phyloP scores from a whole-genome alignment of 495 filamentous ascomycete species.

The Neurospora africana region DNA sequence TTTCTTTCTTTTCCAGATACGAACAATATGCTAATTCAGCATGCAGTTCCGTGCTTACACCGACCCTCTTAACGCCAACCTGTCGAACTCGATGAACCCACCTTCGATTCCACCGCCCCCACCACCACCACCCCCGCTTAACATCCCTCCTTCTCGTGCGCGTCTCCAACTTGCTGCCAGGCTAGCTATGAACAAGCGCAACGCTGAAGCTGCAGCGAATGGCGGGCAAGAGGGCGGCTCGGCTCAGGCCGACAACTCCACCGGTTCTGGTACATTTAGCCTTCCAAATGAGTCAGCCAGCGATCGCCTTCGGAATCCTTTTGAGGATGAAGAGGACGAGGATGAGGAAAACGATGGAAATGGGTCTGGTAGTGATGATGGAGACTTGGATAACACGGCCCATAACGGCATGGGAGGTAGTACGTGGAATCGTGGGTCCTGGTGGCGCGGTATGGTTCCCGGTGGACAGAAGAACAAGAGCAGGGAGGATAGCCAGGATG shows the following conservation, averaged over 20 bases:
- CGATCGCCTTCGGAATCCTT: slow-evolving; percentile 32
- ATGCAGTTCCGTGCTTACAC: slow-evolving; percentile 41
- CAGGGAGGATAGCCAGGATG: slow-evolving; percentile 3
- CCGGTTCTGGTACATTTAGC: slow-evolving; percentile 12
- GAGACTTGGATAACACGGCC: slow-evolving; percentile 22
- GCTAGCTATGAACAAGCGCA: slow-evolving; percentile 68
- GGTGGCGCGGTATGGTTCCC: slow-evolving; percentile 36
- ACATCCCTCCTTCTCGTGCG: slow-evolving; percentile 76
- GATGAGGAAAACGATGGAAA: slow-evolving; percentile 32
- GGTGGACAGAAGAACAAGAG: slow-evolving; percentile 8
- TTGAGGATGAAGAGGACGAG: slow-evolving; percentile 39
- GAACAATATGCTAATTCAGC: slow-evolving; percentile 11
- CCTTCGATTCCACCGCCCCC: slow-evolving; percentile 41
- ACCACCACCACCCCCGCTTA: slow-evolving; percentile 55
- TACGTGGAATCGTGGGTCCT: slow-evolving; percentile 29
- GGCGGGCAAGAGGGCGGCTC: slow-evolving; percentile 17
- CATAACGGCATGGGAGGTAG: slow-evolving; percentile 9
- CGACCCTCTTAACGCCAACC: slow-evolving; percentile 32
- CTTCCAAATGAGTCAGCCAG: slow-evolving; percentile 12
- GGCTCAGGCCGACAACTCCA: slow-evolving; percentile 13
- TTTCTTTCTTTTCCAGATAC: slow-evolving; percentile 1
- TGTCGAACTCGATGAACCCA: slow-evolving; percentile 32
- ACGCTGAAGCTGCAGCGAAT: slow-evolving; percentile 32
- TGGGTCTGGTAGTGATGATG: slow-evolving; percentile 21
- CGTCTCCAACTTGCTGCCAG: slow-evolving; percentile 74